Evolutionary conservation across 768 basidiomycete genomes (phyloP).

Genomic region (Chalciporus chontae): DNA sequence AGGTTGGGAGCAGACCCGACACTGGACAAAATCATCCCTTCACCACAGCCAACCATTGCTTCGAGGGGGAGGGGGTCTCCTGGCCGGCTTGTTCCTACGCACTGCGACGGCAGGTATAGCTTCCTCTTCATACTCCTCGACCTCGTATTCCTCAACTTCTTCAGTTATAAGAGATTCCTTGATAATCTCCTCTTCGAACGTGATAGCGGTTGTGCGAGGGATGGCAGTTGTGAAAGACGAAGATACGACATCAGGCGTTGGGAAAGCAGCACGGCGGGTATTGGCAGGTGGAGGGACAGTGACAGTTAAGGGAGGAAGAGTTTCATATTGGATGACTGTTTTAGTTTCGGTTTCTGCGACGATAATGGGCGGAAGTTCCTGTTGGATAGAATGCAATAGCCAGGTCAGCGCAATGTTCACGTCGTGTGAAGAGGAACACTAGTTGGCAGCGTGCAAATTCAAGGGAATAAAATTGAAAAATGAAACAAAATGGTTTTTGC

Average conservation of each 20-base stretch:
- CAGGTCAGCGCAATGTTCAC: constrained; percentile 33
- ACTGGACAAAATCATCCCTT: constrained; percentile 23
- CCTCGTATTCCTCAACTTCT: constrained; percentile 36
- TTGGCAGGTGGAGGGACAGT: constrained; percentile 74
- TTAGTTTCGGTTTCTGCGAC: constrained; percentile 57
- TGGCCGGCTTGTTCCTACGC: constrained; percentile 42
- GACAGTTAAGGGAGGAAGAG: constrained; percentile 56
- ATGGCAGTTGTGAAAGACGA: constrained; percentile 56
- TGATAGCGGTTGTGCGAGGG: constrained; percentile 73
- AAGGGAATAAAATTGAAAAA: constrained; percentile 15
- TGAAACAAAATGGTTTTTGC: constrained; percentile 32
- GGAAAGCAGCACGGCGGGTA: constrained; percentile 71
- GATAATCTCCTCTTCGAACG: constrained; percentile 54
- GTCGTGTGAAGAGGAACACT: constrained; percentile 35
- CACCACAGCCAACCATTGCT: constrained; percentile 57
- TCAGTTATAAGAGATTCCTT: constrained; percentile 34
- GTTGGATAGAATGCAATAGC: constrained; percentile 17
- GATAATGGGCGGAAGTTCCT: constrained; percentile 43
- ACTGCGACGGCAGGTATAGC: constrained; percentile 38
- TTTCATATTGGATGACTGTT: constrained; percentile 52
- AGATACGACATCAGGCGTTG: constrained; percentile 62
- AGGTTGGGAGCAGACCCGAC: constrained; percentile 27
- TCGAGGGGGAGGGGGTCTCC: constrained; percentile 44
- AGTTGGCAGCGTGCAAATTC: constrained; percentile 29
- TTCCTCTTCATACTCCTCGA: constrained; percentile 42